These are phyloP conservation scores for Lactarius tabidus DNA, from an alignment of 768 basidiomycete genomes.

Conservation along the genomic window DNA sequence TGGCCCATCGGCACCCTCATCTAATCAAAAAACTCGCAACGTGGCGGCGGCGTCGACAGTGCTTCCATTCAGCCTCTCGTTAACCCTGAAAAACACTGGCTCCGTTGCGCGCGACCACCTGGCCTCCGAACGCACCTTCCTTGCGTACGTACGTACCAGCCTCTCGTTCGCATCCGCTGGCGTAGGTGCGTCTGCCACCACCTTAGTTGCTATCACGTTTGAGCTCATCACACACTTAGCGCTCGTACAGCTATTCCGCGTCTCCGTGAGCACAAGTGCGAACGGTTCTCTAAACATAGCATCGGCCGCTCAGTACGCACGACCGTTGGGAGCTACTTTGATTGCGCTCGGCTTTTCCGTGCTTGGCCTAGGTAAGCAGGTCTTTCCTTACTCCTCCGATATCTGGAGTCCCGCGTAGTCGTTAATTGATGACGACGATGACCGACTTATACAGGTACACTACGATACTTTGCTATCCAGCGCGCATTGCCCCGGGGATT, in stretches of 20 bases:
- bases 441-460: slow-evolving; percentile 27
- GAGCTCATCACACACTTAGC: slow-evolving; percentile 29
- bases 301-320: slow-evolving; percentile 31
- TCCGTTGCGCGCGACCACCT: slow-evolving; percentile 52
- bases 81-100: slow-evolving; percentile 44
- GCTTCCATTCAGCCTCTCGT: slow-evolving; percentile 20
- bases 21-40: not conserved
- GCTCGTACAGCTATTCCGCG: slow-evolving; percentile 45
- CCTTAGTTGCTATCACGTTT: not conserved
- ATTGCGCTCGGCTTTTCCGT: slow-evolving; percentile 37
- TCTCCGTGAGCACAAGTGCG: slow-evolving; percentile 30
- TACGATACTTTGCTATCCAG: slow-evolving; percentile 41
- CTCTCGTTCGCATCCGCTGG: slow-evolving; percentile 47
- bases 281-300: slow-evolving; percentile 12
- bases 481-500: slow-evolving; percentile 35
- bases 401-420: not conserved
- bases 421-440: not conserved
- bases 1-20: not conserved
- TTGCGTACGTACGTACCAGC: slow-evolving; percentile 51
- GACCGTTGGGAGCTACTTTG: slow-evolving; percentile 44
- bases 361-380: slow-evolving; percentile 33
- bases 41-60: not conserved
- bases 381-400: not conserved
- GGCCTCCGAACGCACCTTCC: slow-evolving; percentile 47
- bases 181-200: slow-evolving; percentile 37